Evolutionary conservation across 768 basidiomycete species (phyloP).

Genomic region (Piloderma croceum): DNA sequence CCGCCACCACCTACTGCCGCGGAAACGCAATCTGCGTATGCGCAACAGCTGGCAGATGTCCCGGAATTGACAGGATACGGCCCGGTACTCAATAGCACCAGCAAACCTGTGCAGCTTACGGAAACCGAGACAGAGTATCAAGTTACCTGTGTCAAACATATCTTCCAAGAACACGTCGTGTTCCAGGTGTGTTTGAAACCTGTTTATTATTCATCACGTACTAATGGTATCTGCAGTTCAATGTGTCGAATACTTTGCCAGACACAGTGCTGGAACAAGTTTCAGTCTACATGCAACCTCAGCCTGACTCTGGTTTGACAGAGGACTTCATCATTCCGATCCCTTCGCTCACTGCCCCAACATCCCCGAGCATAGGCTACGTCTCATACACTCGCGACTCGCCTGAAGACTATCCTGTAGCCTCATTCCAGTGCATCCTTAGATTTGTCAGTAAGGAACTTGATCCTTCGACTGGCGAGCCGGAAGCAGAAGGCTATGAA

Average conservation of each 20-base stretch:
- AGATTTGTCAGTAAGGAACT: conserved; percentile 97
- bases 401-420: conserved; percentile 71
- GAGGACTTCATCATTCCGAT: conserved; percentile 95
- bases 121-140: conserved; percentile 98
- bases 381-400: conserved; percentile 86
- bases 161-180: conserved; percentile 91
- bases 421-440: conserved; percentile 85
- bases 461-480: conserved; percentile 90
- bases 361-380: conserved; percentile 82
- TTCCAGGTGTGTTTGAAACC: conserved; percentile 69
- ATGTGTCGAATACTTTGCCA: conserved; percentile 92
- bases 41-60: conserved; percentile 77
- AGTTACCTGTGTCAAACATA: conserved; percentile 93
- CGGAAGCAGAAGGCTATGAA: conserved; percentile 98
- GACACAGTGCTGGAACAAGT: conserved; percentile 94
- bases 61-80: conserved; percentile 86
- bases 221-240: conserved; percentile 56
- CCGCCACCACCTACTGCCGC: conserved; percentile 78
- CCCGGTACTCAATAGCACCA: conserved; percentile 77
- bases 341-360: conserved; percentile 58
- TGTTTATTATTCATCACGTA: not conserved
- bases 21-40: conserved; percentile 85
- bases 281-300: conserved; percentile 86
- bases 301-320: conserved; percentile 65
- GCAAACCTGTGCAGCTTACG: conserved; percentile 76